Evolutionary conservation across 208 protist genomes (phyloP).

Genomic region (Porcisia deanei): DNA sequence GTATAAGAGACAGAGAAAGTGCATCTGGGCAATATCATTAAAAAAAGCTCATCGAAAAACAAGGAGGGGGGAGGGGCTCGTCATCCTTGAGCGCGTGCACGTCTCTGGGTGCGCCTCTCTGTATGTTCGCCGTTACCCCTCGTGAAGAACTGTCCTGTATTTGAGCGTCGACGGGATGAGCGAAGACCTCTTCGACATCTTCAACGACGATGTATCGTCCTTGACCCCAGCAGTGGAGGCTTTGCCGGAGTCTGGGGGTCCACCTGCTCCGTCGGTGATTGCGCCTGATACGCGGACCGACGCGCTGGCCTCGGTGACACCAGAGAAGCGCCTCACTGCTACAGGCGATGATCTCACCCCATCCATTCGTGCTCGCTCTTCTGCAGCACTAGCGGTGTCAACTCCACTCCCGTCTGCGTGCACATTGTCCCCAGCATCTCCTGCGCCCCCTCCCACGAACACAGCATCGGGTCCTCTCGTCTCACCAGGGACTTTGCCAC

Average conservation of each 20-base stretch:
- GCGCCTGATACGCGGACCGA: background rate
- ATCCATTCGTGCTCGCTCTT: background rate
- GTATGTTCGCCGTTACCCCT: background rate
- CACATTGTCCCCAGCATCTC: background rate
- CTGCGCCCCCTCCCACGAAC: background rate
- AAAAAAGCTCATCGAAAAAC: too few relatives aligned
- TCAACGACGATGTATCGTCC: conserved; percentile 18
- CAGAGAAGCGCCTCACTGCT: background rate
- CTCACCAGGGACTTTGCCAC: background rate
- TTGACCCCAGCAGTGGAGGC: background rate
- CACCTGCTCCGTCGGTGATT: background rate
- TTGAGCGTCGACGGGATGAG: conserved; percentile 18
- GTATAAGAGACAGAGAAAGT: background rate
- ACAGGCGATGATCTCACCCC: background rate
- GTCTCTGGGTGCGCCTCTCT: background rate
- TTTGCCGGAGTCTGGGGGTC: background rate
- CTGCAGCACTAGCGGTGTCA: too few relatives aligned
- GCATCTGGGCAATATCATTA: background rate
- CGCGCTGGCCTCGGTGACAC: too few relatives aligned
- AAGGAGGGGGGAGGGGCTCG: too few relatives aligned
- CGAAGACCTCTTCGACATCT: conserved; percentile 68
- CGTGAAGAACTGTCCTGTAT: background rate
- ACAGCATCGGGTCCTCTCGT: background rate
- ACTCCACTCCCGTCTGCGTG: background rate
- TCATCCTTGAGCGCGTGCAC: background rate